Evolutionary conservation across 202 grass and related monocot species (phyloP).

Genomic region (Schoenoplectus tabernaemontani): DNA sequence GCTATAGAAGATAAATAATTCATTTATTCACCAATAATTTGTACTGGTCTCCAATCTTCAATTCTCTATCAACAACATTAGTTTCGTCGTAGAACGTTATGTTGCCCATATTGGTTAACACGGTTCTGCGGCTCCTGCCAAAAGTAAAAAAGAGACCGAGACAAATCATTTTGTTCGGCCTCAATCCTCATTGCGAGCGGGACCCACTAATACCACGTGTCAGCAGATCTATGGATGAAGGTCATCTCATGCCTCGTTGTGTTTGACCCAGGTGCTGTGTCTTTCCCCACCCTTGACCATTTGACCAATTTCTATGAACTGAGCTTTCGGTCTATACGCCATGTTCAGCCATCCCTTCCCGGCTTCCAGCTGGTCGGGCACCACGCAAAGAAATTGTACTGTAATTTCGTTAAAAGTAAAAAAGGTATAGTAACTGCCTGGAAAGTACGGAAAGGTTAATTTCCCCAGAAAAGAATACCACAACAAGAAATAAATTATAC

Average conservation of each 20-base stretch:
- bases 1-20: neutral
- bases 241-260: neutral
- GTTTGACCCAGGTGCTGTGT: neutral
- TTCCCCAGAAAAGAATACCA: neutral
- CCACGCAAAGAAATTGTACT: neutral
- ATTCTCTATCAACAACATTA: neutral
- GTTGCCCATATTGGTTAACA: neutral
- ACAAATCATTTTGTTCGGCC: neutral
- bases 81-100: neutral
- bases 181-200: neutral
- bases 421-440: neutral
- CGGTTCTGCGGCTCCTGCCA: neutral
- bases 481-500: neutral
- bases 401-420: neutral
- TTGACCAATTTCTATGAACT: neutral
- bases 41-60: neutral
- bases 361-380: neutral
- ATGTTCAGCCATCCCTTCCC: neutral
- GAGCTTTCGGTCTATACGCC: neutral
- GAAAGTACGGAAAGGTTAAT: neutral
- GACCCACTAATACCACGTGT: neutral
- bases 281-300: neutral
- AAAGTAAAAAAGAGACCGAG: neutral
- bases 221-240: neutral
- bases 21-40: neutral